Conservation (phyloP, 2,329 filamentous ascomycete species). For the Fusarium scirpi region DNA sequence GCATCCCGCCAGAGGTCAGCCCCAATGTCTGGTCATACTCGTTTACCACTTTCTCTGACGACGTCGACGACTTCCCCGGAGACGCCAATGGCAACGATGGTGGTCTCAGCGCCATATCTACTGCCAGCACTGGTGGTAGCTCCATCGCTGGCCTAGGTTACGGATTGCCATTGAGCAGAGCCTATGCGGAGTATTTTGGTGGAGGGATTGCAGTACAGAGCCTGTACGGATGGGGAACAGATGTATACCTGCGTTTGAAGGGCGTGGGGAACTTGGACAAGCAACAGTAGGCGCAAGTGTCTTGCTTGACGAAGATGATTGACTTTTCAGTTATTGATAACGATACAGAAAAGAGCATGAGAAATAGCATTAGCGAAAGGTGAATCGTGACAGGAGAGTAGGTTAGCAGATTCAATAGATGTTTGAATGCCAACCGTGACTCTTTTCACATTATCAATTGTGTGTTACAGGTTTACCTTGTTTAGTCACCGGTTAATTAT, state of each 20-base stretch:
- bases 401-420: not conserved
- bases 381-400: not conserved
- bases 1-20: slow-evolving; percentile 85
- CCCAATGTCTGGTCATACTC: slow-evolving; percentile 96
- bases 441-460: too few relatives aligned
- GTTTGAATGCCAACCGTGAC: not conserved
- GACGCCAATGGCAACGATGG: slow-evolving; percentile 62
- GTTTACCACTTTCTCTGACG: slow-evolving; percentile 90
- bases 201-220: slow-evolving; percentile 96
- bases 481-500: not conserved
- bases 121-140: slow-evolving; percentile 76
- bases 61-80: slow-evolving; percentile 56
- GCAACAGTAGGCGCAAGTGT: slow-evolving; percentile 18
- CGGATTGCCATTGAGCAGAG: slow-evolving; percentile 87
- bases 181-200: slow-evolving; percentile 98
- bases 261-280: slow-evolving; percentile 68
- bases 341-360: not conserved
- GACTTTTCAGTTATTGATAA: not conserved
- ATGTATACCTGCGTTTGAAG: slow-evolving; percentile 75
- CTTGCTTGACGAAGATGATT: not conserved
- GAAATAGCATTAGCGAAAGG: not conserved
- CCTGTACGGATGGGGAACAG: slow-evolving; percentile 89
- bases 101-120: slow-evolving; percentile 80
- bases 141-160: slow-evolving; percentile 95
- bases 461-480: not conserved